Evolutionary conservation across 2,329 filamentous ascomycete genomes (phyloP).

Genomic region (Fusarium sororula): DNA sequence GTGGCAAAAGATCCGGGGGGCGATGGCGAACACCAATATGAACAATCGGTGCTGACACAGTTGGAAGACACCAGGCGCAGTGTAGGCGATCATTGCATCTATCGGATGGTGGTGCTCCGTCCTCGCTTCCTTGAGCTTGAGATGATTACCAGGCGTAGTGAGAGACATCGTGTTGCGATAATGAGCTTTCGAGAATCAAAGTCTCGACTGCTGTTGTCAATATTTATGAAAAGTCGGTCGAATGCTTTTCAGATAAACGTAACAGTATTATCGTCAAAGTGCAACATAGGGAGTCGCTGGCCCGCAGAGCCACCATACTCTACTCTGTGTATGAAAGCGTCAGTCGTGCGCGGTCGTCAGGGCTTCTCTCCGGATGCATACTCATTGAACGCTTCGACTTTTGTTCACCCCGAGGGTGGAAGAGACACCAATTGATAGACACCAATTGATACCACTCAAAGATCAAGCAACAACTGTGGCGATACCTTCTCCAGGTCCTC

Average conservation of each 20-base stretch:
- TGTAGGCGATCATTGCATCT: background rate
- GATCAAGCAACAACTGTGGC: slow-evolving; percentile 85
- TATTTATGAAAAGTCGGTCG: background rate
- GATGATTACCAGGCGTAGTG: background rate
- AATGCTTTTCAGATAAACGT: background rate
- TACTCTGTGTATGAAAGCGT: background rate
- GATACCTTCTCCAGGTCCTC: slow-evolving; percentile 91
- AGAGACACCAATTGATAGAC: background rate
- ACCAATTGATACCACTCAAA: slow-evolving; percentile 57
- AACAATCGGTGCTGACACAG: background rate
- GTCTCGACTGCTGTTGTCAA: background rate
- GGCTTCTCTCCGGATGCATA: background rate
- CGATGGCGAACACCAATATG: background rate
- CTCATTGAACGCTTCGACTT: background rate
- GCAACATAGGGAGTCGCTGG: background rate
- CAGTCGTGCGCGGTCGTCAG: background rate
- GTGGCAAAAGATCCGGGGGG: background rate
- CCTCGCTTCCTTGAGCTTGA: background rate
- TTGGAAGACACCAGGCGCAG: background rate
- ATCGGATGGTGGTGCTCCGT: background rate
- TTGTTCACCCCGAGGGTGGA: background rate
- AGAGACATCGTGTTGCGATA: background rate
- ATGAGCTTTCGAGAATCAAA: background rate
- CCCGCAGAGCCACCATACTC: background rate
- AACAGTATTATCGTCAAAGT: background rate